Percentiles rank a stretch among this genome's conserved stretches.
Evolutionary conservation across 306 rosid genomes (phyloP).

Genomic region (Quercus robur): DNA sequence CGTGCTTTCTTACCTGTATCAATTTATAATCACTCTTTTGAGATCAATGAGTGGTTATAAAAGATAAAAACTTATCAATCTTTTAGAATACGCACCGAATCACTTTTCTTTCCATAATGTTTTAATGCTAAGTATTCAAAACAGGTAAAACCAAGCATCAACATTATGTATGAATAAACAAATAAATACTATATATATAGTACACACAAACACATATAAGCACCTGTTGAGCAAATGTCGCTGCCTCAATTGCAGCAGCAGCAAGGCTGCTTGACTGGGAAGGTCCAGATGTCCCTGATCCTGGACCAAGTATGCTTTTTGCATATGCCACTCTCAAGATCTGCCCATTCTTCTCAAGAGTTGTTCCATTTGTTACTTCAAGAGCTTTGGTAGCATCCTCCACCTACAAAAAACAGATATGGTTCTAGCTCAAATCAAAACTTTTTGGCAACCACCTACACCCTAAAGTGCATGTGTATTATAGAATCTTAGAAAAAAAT

Average conservation of each 20-base stretch:
- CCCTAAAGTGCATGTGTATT: neutral
- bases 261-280: slow-evolving; percentile 96
- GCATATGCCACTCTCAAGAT: slow-evolving; percentile 95
- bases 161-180: neutral
- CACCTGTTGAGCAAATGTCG: slow-evolving; percentile 95
- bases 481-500: neutral
- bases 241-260: slow-evolving; percentile 99
- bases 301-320: slow-evolving; percentile 87
- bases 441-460: neutral
- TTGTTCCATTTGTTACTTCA: slow-evolving; percentile 83
- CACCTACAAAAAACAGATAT: slow-evolving; percentile 46
- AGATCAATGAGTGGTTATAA: neutral
- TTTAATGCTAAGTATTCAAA: neutral
- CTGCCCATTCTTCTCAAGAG: slow-evolving; percentile 94
- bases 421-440: slow-evolving; percentile 11
- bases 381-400: slow-evolving; percentile 96
- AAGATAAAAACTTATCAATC: neutral
- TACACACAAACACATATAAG: slow-evolving; percentile 8
- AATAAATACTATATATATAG: neutral
- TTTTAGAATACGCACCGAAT: neutral
- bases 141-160: neutral
- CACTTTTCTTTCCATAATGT: neutral
- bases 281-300: slow-evolving; percentile 72
- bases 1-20: neutral
- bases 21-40: neutral